Evolutionary conservation across 2,329 filamentous ascomycete genomes (phyloP).

Genomic region (Aspergillus tubingensis): DNA sequence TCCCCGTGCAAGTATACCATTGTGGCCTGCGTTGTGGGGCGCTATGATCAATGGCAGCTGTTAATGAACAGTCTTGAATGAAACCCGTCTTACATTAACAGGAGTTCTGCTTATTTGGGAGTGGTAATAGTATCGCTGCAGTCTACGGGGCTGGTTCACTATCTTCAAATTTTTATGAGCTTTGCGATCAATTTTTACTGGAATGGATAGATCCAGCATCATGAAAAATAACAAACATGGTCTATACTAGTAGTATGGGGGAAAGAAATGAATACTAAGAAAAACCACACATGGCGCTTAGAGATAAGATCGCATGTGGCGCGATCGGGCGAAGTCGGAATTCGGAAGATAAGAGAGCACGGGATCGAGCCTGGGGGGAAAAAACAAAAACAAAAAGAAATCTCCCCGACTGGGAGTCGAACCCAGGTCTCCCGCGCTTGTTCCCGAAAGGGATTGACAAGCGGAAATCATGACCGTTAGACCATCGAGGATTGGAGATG

Average conservation of each 20-base stretch:
- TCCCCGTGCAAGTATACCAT: neutral
- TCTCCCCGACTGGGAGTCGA: constrained; percentile 19
- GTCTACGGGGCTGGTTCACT: no score
- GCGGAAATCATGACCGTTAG: constrained; percentile 20
- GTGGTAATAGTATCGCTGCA: no score
- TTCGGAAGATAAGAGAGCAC: neutral
- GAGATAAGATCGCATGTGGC: neutral
- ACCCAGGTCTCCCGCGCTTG: constrained; percentile 17
- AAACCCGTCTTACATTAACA: no score
- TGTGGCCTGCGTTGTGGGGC: neutral
- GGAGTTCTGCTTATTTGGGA: no score
- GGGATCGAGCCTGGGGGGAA: neutral
- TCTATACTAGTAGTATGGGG: no score
- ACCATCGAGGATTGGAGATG: constrained; percentile 6
- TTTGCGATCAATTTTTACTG: accelerated
- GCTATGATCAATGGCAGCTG: no score
- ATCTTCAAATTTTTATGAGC: no score
- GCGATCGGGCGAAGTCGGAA: neutral
- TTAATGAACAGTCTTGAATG: no score
- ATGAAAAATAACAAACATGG: no score
- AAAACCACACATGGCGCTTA: neutral
- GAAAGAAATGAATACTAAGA: neutral
- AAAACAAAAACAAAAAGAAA: constrained; percentile 1
- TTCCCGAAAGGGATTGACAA: constrained; percentile 14
- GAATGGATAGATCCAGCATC: no score